Conservation (phyloP, 495 filamentous ascomycete genomes). For the Cercophora newfieldiana region DNA sequence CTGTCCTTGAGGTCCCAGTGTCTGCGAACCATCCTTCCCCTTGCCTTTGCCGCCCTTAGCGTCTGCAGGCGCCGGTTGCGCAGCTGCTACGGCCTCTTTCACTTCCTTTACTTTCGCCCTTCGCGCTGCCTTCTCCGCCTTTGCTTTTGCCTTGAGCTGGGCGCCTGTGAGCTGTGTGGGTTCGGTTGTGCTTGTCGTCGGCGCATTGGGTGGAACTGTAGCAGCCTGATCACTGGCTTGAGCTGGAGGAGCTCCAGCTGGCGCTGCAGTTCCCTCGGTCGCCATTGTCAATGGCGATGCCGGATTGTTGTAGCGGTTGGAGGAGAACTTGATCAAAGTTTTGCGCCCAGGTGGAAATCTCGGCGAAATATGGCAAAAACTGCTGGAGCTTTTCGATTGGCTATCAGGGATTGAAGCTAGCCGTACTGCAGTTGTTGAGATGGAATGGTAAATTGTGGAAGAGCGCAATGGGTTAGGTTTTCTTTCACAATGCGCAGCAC, state of each 20-base stretch:
- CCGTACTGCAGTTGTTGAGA: background rate
- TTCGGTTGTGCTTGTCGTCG: slow-evolving; percentile 11
- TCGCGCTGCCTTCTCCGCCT: slow-evolving; percentile 75
- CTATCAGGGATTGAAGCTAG: background rate
- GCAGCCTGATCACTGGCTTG: background rate
- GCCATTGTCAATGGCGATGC: slow-evolving; percentile 26
- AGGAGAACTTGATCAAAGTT: background rate
- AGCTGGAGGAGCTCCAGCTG: slow-evolving; percentile 15
- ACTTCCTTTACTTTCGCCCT: slow-evolving; percentile 63
- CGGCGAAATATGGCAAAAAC: no score
- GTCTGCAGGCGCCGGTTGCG: slow-evolving; percentile 25
- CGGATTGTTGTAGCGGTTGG: background rate
- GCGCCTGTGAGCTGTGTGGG: slow-evolving; percentile 57
- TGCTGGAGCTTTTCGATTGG: background rate
- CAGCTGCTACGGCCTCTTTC: slow-evolving; percentile 32
- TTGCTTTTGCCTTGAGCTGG: slow-evolving; percentile 73
- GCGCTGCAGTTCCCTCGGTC: slow-evolving; percentile 24
- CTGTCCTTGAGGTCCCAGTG: slow-evolving; percentile 18
- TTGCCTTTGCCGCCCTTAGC: slow-evolving; percentile 45
- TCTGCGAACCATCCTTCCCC: slow-evolving; percentile 47
- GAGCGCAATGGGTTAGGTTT: background rate
- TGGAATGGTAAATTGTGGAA: background rate
- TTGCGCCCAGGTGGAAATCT: no score
- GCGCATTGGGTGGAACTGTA: slow-evolving; percentile 6
- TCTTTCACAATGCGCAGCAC: background rate